Evolutionary conservation across 768 basidiomycete genomes (phyloP).

Genomic region (Clathrus columnatus): DNA sequence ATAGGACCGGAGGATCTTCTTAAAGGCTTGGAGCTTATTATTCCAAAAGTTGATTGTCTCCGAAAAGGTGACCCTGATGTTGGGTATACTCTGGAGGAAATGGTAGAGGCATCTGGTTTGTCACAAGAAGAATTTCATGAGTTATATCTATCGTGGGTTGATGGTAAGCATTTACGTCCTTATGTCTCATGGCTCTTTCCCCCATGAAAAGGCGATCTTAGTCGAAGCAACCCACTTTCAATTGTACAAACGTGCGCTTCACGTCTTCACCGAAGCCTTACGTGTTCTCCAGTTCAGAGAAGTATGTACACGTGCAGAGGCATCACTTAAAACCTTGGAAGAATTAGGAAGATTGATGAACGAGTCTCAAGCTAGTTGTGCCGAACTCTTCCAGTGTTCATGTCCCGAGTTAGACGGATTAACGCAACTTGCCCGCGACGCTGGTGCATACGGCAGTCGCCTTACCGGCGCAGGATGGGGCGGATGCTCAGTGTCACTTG

Average conservation of each 20-base stretch:
- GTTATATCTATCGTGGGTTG: slow-evolving; percentile 70
- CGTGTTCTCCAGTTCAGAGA: slow-evolving; percentile 74
- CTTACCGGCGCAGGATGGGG: slow-evolving; percentile 94
- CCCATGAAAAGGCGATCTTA: slow-evolving; percentile 19
- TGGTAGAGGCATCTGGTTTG: slow-evolving; percentile 60
- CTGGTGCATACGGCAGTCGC: slow-evolving; percentile 74
- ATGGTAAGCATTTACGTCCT: slow-evolving; percentile 39
- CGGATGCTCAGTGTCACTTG: slow-evolving; percentile 79
- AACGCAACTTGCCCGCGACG: slow-evolving; percentile 48
- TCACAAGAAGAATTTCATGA: slow-evolving; percentile 45
- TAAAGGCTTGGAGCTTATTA: slow-evolving; percentile 38
- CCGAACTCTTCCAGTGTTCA: slow-evolving; percentile 65
- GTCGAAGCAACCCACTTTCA: slow-evolving; percentile 79
- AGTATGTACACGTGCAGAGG: slow-evolving; percentile 43
- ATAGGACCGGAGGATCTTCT: slow-evolving; percentile 35
- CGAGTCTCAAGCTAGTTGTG: slow-evolving; percentile 65
- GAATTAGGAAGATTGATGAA: slow-evolving; percentile 69
- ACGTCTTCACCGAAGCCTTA: slow-evolving; percentile 72
- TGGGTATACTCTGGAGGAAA: slow-evolving; percentile 66
- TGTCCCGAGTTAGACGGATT: slow-evolving; percentile 72
- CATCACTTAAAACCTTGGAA: slow-evolving; percentile 26
- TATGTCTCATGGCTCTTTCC: not conserved
- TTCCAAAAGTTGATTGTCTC: slow-evolving; percentile 43
- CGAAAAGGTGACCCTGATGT: slow-evolving; percentile 39
- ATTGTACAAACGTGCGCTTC: slow-evolving; percentile 72